phyloP scores from a whole-genome alignment of 2,329 filamentous ascomycete species.

The Scedosporium aurantiacum region DNA sequence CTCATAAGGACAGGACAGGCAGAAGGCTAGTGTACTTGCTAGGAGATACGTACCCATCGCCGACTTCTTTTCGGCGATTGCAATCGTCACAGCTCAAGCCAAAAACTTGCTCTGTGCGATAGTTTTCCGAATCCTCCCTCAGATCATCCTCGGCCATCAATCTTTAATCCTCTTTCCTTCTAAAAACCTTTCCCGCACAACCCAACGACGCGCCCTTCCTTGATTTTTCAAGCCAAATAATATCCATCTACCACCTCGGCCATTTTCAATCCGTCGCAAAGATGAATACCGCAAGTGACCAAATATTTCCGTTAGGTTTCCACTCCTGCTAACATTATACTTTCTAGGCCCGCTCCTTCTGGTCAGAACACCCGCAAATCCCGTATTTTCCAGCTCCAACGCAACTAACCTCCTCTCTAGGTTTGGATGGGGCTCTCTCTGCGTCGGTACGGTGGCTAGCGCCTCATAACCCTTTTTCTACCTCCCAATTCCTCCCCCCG shows the following conservation, averaged over 20 bases:
- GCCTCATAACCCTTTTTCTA: not conserved
- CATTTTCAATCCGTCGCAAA: not conserved
- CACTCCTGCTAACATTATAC: not conserved
- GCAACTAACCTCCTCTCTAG: constrained; percentile 30
- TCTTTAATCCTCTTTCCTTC: not conserved
- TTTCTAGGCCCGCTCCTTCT: not conserved
- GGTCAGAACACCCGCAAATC: not conserved
- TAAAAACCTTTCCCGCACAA: not conserved
- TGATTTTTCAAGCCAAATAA: not conserved
- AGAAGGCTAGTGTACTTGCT: too few species aligned
- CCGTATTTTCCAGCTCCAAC: not conserved
- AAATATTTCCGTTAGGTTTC: not conserved
- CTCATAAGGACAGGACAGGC: not conserved
- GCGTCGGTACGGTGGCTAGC: constrained; percentile 50
- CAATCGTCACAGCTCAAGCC: not conserved
- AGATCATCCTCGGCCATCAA: not conserved
- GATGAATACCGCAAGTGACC: not conserved
- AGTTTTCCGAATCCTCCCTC: not conserved
- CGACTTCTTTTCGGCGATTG: not conserved
- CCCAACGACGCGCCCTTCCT: not conserved
- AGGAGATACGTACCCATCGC: not conserved
- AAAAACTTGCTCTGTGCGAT: not conserved
- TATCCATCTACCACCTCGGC: not conserved
- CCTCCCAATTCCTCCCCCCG: not conserved
- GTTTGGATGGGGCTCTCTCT: constrained; percentile 86